Evolutionary conservation across 495 filamentous ascomycete species (phyloP).

Genomic region (Neurospora sp.): DNA sequence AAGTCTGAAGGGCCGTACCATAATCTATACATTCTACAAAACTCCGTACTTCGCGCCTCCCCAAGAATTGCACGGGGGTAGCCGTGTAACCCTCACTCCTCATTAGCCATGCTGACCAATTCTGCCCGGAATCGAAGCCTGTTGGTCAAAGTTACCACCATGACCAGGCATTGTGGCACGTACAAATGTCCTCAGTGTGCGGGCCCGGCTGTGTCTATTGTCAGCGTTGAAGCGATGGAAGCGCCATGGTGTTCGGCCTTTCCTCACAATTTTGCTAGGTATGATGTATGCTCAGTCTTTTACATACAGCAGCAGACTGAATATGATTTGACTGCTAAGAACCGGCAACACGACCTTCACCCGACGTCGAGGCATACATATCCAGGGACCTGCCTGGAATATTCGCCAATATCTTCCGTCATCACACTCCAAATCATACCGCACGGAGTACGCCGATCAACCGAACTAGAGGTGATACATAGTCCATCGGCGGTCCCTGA

Average conservation of each 20-base stretch:
- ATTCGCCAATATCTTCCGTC: background rate
- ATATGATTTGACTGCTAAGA: background rate
- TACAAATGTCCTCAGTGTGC: background rate
- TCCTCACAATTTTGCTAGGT: background rate
- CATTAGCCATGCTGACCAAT: background rate
- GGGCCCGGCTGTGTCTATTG: background rate
- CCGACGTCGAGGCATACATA: background rate
- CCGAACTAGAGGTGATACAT: background rate
- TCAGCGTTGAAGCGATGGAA: background rate
- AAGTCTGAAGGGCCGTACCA: background rate
- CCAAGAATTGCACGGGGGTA: background rate
- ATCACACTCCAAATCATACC: background rate
- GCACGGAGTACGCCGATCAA: background rate
- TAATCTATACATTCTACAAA: background rate
- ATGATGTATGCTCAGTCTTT: background rate
- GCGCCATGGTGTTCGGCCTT: background rate
- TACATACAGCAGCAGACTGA: background rate
- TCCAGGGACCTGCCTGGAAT: background rate
- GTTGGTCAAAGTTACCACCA: background rate
- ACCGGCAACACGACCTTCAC: no score
- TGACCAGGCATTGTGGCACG: background rate
- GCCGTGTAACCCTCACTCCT: background rate
- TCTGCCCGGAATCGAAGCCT: background rate
- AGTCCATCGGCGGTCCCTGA: background rate
- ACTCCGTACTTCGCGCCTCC: background rate